Conservation (phyloP, 2,329 filamentous ascomycete genomes). For the Paecilomyces sp. region DNA sequence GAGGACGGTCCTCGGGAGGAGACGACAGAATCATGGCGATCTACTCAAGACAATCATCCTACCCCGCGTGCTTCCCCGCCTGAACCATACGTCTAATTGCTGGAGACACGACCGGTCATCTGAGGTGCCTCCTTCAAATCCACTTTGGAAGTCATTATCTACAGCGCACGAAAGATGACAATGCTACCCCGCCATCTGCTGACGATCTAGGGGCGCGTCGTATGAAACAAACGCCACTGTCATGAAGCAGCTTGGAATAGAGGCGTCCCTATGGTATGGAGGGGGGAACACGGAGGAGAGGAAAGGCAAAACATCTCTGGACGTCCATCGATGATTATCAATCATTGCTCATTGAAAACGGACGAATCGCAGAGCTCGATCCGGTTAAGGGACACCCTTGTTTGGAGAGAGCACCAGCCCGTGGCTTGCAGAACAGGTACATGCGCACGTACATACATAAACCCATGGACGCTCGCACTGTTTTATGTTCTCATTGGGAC, state of each 20-base stretch:
- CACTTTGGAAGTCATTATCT: background rate
- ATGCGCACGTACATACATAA: background rate
- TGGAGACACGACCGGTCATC: background rate
- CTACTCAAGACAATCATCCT: slow-evolving; percentile 19
- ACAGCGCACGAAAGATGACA: background rate
- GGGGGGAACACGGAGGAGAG: background rate
- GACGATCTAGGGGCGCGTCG: background rate
- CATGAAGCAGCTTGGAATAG: background rate
- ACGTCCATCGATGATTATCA: background rate
- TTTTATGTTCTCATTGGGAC: background rate
- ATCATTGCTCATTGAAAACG: background rate
- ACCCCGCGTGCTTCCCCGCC: slow-evolving; percentile 29
- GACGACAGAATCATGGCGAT: slow-evolving; percentile 13
- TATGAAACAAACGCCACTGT: background rate
- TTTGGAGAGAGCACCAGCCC: background rate
- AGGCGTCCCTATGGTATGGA: background rate
- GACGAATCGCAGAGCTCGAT: background rate
- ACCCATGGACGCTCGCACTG: background rate
- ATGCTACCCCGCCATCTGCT: background rate
- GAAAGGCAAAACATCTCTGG: background rate
- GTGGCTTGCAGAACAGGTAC: background rate
- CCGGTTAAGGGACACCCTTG: background rate
- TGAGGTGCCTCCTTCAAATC: background rate
- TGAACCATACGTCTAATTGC: slow-evolving; percentile 58
- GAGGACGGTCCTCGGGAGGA: background rate